phyloP scores from a whole-genome alignment of 2,329 filamentous ascomycete species.

The Amesomyces nigricolor region DNA sequence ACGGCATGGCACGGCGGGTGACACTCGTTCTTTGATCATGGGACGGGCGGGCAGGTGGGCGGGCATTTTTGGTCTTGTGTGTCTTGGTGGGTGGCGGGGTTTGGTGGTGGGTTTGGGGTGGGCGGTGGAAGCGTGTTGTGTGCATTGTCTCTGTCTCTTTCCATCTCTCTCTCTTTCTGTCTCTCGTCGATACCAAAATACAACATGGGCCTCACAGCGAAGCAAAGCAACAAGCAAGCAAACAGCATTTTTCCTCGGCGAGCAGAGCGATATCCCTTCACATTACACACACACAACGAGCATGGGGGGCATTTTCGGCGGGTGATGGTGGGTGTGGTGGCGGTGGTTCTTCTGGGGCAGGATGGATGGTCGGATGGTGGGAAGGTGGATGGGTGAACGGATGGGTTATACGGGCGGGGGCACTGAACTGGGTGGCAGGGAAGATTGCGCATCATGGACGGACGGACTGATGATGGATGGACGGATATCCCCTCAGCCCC shows the following conservation, averaged over 20 bases:
- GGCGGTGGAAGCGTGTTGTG: conserved; percentile 5
- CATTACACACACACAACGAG: conserved; percentile 11
- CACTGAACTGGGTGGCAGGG: conserved; percentile 13
- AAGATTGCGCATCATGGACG: conserved; percentile 24
- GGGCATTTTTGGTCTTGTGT: conserved; percentile 1
- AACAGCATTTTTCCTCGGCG: too few relatives aligned
- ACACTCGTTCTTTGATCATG: conserved; percentile 1
- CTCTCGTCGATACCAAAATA: conserved; percentile 24
- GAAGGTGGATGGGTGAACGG: conserved; percentile 5
- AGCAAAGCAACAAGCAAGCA: neutral
- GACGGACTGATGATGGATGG: conserved; percentile 17
- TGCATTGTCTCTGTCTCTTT: conserved; percentile 10
- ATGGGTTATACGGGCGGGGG: neutral
- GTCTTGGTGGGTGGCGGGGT: conserved; percentile 11
- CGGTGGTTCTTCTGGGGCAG: neutral
- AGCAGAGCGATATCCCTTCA: too few relatives aligned
- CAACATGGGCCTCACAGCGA: conserved; percentile 28
- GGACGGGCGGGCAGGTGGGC: too few relatives aligned
- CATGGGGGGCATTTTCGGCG: conserved; percentile 19
- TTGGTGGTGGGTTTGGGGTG: neutral
- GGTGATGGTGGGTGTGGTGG: neutral
- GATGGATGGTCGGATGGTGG: conserved; percentile 1
- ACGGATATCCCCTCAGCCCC: conserved; percentile 23
- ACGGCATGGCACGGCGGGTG: neutral
- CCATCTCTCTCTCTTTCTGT: conserved; percentile 3